These are phyloP conservation scores for Stereocaulon alpinum DNA, from an alignment of 495 filamentous ascomycete genomes.

Conservation along the genomic window DNA sequence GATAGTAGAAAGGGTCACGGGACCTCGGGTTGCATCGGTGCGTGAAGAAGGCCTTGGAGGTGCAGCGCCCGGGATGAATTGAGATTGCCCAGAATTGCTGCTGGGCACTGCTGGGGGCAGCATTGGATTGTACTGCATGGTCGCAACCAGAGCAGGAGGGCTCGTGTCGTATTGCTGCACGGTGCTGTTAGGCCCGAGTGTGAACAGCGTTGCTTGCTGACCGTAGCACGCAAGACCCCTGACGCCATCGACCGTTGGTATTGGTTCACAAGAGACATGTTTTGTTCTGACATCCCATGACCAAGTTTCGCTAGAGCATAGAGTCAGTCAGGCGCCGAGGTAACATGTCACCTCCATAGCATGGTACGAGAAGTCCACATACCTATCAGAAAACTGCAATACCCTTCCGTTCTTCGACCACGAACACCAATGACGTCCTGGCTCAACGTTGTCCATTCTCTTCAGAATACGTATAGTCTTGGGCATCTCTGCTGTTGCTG, in stretches of 20 bases:
- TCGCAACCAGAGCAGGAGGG: slow-evolving; percentile 66
- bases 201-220: slow-evolving; percentile 84
- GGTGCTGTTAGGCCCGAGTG: slow-evolving; percentile 73
- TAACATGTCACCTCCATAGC: background rate
- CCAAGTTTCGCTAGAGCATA: slow-evolving; percentile 62
- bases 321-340: slow-evolving; percentile 6
- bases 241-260: slow-evolving; percentile 75
- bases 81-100: slow-evolving; percentile 6
- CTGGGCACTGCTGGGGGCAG: slow-evolving; percentile 52
- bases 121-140: slow-evolving; percentile 71
- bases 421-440: slow-evolving; percentile 86
- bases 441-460: slow-evolving; percentile 57
- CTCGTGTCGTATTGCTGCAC: slow-evolving; percentile 94
- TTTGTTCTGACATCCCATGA: slow-evolving; percentile 97
- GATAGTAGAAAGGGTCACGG: slow-evolving; percentile 23
- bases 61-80: slow-evolving; percentile 21
- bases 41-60: slow-evolving; percentile 19
- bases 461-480: slow-evolving; percentile 84
- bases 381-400: slow-evolving; percentile 88
- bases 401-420: slow-evolving; percentile 98
- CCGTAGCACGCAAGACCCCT: slow-evolving; percentile 80
- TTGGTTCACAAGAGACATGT: slow-evolving; percentile 75
- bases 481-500: slow-evolving; percentile 59
- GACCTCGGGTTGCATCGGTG: slow-evolving; percentile 13
- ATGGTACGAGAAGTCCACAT: slow-evolving; percentile 30